A percentile compares a stretch with the other conserved stretches of the same genome.
phyloP scores from a whole-genome alignment of 805 yeast genomes.

The Cyberlindnera mississippiensis region DNA sequence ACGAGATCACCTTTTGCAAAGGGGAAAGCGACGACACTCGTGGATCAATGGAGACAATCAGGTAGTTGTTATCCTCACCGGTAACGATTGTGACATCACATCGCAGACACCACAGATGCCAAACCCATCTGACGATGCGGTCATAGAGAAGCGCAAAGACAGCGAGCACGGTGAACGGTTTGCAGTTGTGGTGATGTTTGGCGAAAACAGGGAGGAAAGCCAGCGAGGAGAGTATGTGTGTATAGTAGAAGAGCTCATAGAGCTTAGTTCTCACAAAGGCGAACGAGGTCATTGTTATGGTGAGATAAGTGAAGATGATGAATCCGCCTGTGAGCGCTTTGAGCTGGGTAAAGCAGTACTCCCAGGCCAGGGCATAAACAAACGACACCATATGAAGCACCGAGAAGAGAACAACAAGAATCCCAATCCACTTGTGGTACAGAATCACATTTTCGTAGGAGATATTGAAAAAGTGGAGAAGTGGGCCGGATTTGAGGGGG shows the following conservation, averaged over 20 bases:
- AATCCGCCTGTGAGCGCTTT: slow-evolving; percentile 18
- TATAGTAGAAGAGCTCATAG: slow-evolving; percentile 23
- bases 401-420: slow-evolving; percentile 17
- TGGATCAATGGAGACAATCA: slow-evolving; percentile 16
- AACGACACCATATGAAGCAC: slow-evolving; percentile 19
- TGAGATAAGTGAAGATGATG: slow-evolving; percentile 9
- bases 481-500: slow-evolving; percentile 26
- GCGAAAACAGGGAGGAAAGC: slow-evolving; percentile 25
- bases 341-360: slow-evolving; percentile 10
- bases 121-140: slow-evolving; percentile 16
- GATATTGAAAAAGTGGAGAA: slow-evolving; percentile 16
- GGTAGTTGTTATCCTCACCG: slow-evolving; percentile 6
- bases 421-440: slow-evolving; percentile 26
- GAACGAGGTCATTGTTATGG: slow-evolving; percentile 16
- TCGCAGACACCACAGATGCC: slow-evolving; percentile 17
- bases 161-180: slow-evolving; percentile 22
- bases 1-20: neutral
- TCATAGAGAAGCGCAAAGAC: slow-evolving; percentile 17
- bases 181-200: slow-evolving; percentile 25
- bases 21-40: neutral
- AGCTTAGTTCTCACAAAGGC: slow-evolving; percentile 13
- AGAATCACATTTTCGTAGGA: slow-evolving; percentile 25
- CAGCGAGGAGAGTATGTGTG: slow-evolving; percentile 19
- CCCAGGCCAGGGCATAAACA: slow-evolving; percentile 21
- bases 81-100: slow-evolving; percentile 7